Evolutionary conservation across 441 rosid genomes (phyloP).

Genomic region (Syzygium syzygioides): DNA sequence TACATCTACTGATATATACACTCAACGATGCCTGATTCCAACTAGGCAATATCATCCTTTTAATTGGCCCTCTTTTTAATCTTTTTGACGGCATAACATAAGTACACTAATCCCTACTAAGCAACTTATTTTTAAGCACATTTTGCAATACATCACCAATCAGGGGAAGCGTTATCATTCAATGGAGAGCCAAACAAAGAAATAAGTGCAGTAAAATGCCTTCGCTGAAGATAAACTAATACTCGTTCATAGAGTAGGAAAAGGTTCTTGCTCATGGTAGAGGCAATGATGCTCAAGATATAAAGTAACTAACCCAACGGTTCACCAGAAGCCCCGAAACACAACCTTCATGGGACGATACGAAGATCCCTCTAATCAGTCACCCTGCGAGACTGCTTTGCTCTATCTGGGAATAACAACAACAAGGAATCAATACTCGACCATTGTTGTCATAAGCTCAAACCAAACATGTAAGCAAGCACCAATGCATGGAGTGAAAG

Average conservation of each 20-base stretch:
- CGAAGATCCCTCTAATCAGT: not conserved
- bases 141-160: not conserved
- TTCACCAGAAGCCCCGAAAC: not conserved
- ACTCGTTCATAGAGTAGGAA: not conserved
- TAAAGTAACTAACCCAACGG: not conserved
- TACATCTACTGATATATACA: not conserved
- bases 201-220: not conserved
- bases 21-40: not conserved
- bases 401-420: not conserved
- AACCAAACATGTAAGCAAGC: not conserved
- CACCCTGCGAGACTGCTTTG: not conserved
- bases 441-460: not conserved
- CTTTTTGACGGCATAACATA: not conserved
- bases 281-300: not conserved
- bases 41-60: not conserved
- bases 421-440: not conserved
- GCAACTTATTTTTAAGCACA: not conserved
- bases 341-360: not conserved
- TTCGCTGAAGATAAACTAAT: not conserved
- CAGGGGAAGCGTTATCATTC: not conserved
- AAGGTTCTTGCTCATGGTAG: not conserved
- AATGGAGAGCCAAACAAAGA: not conserved
- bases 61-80: not conserved
- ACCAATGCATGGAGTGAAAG: not conserved
- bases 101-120: not conserved